Percentiles rank a stretch among this genome's conserved stretches.
phyloP scores from a whole-genome alignment of 2,329 filamentous ascomycete genomes.

The Diplodia seriata region DNA sequence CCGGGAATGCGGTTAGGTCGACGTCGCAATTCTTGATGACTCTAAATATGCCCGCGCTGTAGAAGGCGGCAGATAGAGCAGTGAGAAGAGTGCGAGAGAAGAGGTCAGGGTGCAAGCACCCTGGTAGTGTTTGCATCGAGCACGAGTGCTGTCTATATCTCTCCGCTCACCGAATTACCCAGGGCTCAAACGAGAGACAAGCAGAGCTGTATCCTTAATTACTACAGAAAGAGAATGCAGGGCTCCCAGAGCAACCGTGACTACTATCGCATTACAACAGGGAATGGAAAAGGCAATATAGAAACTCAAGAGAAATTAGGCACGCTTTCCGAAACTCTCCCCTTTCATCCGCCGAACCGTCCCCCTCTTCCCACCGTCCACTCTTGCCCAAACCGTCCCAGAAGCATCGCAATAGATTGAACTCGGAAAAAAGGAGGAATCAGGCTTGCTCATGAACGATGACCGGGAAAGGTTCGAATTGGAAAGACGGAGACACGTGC shows the following conservation, averaged over 20 bases:
- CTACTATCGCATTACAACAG: slow-evolving; percentile 11
- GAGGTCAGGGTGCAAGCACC: too few relatives aligned
- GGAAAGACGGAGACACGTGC: not conserved
- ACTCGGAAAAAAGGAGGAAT: not conserved
- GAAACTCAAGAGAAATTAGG: not conserved
- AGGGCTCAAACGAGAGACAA: not conserved
- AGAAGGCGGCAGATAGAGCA: not conserved
- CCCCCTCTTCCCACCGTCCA: not conserved
- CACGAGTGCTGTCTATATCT: not conserved
- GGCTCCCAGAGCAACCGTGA: slow-evolving; percentile 8
- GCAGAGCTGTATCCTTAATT: slow-evolving; percentile 9
- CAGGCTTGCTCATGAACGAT: slow-evolving; percentile 1
- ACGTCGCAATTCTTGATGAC: not conserved
- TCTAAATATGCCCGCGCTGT: not conserved
- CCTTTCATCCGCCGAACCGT: slow-evolving; percentile 4
- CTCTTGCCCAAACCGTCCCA: slow-evolving; percentile 3
- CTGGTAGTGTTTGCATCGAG: not conserved
- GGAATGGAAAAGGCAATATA: not conserved
- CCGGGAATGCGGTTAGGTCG: not conserved
- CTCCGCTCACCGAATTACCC: not conserved
- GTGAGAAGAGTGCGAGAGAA: not conserved
- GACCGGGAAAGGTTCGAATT: slow-evolving; percentile 1
- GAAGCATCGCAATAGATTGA: not conserved
- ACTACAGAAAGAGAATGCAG: slow-evolving; percentile 12
- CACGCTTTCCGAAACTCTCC: slow-evolving; percentile 6